phyloP scores from a whole-genome alignment of 495 filamentous ascomycete genomes.

The Daldinia concentrica region DNA sequence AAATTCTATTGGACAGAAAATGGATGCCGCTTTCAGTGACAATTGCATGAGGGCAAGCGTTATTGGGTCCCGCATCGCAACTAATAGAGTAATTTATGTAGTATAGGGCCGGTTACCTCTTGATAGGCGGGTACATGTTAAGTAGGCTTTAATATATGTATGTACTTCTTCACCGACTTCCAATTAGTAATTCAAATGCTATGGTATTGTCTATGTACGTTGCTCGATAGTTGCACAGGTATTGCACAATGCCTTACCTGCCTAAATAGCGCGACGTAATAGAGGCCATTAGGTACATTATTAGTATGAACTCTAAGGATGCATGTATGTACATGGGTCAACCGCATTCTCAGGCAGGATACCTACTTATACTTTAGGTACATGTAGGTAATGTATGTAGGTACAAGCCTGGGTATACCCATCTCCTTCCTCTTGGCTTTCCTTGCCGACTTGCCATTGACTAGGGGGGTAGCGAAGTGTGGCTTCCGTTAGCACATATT shows the following conservation, averaged over 20 bases:
- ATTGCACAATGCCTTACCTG: not conserved
- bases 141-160: not conserved
- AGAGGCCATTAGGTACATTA: not conserved
- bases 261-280: conserved; percentile 2
- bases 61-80: not conserved
- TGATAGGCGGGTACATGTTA: not conserved
- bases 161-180: conserved; percentile 5
- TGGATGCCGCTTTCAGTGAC: conserved; percentile 23
- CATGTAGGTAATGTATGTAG: too few relatives aligned
- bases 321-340: not conserved
- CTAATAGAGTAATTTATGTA: not conserved
- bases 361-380: too few relatives aligned
- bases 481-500: not conserved
- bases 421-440: conserved; percentile 1
- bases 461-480: not conserved
- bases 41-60: conserved; percentile 18
- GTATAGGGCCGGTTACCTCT: not conserved
- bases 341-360: not conserved
- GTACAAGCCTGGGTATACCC: not conserved
- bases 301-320: not conserved
- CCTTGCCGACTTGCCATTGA: not conserved
- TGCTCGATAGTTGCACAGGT: not conserved
- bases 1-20: conserved; percentile 20
- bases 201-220: not conserved
- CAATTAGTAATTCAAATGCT: not conserved